Evolutionary conservation across 164 flowering plant species (phyloP).

Genomic region (Magnolia sinica): DNA sequence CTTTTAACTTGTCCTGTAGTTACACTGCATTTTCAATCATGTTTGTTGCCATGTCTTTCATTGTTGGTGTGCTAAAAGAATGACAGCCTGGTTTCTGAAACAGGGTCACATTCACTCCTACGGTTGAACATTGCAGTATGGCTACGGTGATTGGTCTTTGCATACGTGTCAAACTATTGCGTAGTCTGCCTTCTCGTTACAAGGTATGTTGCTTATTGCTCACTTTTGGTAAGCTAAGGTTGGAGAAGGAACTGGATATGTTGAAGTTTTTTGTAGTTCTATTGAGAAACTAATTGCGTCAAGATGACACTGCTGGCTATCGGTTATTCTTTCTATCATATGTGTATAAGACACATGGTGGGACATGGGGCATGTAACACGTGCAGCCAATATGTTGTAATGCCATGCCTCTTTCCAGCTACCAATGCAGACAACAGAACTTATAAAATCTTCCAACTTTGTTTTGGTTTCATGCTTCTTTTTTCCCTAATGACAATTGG

Average conservation of each 20-base stretch:
- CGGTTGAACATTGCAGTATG: conserved; percentile 86
- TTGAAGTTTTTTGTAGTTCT: too few relatives aligned
- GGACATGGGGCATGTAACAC: too few relatives aligned
- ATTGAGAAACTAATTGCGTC: too few relatives aligned
- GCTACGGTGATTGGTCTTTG: conserved; percentile 85
- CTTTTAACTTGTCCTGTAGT: background rate
- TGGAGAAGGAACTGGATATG: background rate
- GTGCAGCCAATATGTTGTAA: too few relatives aligned
- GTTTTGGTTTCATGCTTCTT: too few relatives aligned
- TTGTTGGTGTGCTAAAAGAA: background rate
- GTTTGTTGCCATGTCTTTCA: background rate
- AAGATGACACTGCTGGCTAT: background rate
- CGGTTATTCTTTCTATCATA: background rate
- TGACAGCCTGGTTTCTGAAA: conserved; percentile 10
- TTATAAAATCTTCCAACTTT: too few relatives aligned
- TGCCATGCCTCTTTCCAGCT: too few relatives aligned
- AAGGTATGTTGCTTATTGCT: conserved; percentile 43
- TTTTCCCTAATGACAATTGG: too few relatives aligned
- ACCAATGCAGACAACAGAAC: too few relatives aligned
- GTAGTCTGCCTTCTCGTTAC: conserved; percentile 77
- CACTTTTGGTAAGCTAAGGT: background rate
- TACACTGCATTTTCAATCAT: background rate
- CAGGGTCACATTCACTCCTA: conserved; percentile 90
- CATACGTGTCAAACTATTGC: conserved; percentile 70
- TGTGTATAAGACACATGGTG: background rate